Evolutionary conservation across 176 grass and related monocot species (phyloP).

Genomic region (Oryza coarctata): DNA sequence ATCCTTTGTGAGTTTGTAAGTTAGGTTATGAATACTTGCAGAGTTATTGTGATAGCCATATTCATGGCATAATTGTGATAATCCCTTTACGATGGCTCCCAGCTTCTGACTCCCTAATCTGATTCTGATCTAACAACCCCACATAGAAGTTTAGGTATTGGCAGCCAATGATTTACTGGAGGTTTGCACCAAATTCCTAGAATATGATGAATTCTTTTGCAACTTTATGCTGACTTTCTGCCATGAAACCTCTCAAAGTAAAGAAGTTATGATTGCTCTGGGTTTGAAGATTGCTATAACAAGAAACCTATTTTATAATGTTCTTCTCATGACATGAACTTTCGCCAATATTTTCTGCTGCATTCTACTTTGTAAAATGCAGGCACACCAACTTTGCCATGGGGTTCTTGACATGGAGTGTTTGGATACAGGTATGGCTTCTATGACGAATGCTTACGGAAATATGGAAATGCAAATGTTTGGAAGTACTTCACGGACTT

Average conservation of each 20-base stretch:
- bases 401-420: constrained; percentile 36
- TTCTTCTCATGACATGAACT: neutral
- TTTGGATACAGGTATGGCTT: constrained; percentile 88
- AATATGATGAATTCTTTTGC: neutral
- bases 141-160: neutral
- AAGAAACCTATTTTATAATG: constrained; percentile 6
- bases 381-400: neutral
- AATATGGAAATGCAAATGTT: constrained; percentile 99
- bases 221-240: neutral
- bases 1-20: neutral
- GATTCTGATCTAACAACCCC: neutral
- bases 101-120: neutral
- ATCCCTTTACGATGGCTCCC: neutral
- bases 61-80: neutral
- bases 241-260: neutral
- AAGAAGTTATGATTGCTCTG: neutral
- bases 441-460: constrained; percentile 98
- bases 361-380: constrained; percentile 24
- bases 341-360: neutral
- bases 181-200: neutral
- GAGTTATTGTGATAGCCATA: neutral
- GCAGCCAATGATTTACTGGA: neutral
- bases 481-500: constrained; percentile 99
- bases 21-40: neutral
- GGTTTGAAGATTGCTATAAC: neutral